Evolutionary conservation across 495 filamentous ascomycete species (phyloP).

Genomic region (Aspergillus wentii): DNA sequence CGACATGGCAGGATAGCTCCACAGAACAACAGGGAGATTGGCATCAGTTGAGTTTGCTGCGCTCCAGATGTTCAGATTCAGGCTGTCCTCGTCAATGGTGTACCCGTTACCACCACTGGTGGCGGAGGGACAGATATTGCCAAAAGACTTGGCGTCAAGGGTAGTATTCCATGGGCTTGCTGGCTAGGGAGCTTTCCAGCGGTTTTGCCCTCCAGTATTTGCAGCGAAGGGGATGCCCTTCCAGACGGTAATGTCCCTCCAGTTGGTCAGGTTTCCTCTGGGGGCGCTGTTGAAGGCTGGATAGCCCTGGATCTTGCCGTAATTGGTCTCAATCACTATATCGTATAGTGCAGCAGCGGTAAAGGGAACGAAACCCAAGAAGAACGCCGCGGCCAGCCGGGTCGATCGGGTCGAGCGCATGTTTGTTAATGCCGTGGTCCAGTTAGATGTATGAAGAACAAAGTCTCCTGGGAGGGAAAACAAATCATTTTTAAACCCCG

Average conservation of each 20-base stretch:
- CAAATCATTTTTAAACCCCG: too few relatives aligned
- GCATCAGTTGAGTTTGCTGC: conserved; percentile 11
- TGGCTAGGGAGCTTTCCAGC: conserved; percentile 9
- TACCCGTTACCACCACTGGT: not conserved
- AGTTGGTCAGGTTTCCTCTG: conserved; percentile 17
- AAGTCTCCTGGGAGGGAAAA: too few relatives aligned
- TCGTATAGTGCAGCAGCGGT: conserved; percentile 20
- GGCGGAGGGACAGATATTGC: conserved; percentile 1
- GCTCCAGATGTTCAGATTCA: conserved; percentile 14
- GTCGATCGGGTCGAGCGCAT: too few relatives aligned
- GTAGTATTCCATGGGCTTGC: conserved; percentile 6
- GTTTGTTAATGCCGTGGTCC: too few relatives aligned
- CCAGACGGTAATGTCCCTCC: conserved; percentile 45
- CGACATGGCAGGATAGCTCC: conserved; percentile 10
- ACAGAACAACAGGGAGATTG: conserved; percentile 8
- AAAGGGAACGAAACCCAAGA: not conserved
- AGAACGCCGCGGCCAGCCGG: too few relatives aligned
- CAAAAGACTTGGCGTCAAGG: not conserved
- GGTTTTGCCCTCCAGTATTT: conserved; percentile 7
- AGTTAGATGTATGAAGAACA: conserved; percentile 15
- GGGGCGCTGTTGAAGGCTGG: not conserved
- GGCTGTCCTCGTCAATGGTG: conserved; percentile 8
- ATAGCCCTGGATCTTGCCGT: conserved; percentile 2
- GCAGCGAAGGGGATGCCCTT: conserved; percentile 12
- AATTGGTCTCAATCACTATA: conserved; percentile 1